A percentile compares a stretch with the other conserved stretches of the same genome.
Evolutionary conservation across 495 filamentous ascomycete species (phyloP).

Genomic region (Penicillium samsonianum): DNA sequence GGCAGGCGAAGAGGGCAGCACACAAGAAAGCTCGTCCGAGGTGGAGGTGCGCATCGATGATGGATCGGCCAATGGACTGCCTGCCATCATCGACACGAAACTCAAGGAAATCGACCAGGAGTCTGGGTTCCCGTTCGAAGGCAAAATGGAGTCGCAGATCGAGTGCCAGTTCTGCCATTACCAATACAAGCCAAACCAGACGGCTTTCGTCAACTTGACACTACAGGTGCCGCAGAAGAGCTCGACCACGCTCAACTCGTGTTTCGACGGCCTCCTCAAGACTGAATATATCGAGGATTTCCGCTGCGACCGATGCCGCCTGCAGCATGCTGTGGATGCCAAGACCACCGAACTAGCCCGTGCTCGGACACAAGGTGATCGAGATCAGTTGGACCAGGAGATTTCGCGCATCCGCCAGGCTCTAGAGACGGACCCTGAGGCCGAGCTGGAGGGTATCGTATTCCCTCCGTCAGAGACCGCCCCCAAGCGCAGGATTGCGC

Average conservation of each 20-base stretch:
- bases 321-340: slow-evolving; percentile 70
- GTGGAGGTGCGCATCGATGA: slow-evolving; percentile 48
- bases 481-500: slow-evolving; percentile 80
- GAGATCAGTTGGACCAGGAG: slow-evolving; percentile 53
- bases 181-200: slow-evolving; percentile 77
- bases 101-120: slow-evolving; percentile 54
- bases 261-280: slow-evolving; percentile 93
- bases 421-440: slow-evolving; percentile 76
- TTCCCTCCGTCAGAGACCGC: slow-evolving; percentile 73
- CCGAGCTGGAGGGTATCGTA: slow-evolving; percentile 64
- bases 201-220: slow-evolving; percentile 88
- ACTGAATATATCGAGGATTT: slow-evolving; percentile 96
- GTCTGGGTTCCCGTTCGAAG: slow-evolving; percentile 83
- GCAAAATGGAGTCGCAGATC: slow-evolving; percentile 84
- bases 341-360: slow-evolving; percentile 52
- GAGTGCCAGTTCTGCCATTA: slow-evolving; percentile 89
- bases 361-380: slow-evolving; percentile 46
- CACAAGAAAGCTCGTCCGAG: slow-evolving; percentile 29
- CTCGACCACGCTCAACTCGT: slow-evolving; percentile 65
- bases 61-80: slow-evolving; percentile 40
- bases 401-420: slow-evolving; percentile 60
- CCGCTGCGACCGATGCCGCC: slow-evolving; percentile 86
- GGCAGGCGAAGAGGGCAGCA: slow-evolving; percentile 17
- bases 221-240: slow-evolving; percentile 83
- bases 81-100: slow-evolving; percentile 47